Evolutionary conservation across 1,284 basidiomycete genomes (phyloP).

Genomic region (Sutorius eximius): DNA sequence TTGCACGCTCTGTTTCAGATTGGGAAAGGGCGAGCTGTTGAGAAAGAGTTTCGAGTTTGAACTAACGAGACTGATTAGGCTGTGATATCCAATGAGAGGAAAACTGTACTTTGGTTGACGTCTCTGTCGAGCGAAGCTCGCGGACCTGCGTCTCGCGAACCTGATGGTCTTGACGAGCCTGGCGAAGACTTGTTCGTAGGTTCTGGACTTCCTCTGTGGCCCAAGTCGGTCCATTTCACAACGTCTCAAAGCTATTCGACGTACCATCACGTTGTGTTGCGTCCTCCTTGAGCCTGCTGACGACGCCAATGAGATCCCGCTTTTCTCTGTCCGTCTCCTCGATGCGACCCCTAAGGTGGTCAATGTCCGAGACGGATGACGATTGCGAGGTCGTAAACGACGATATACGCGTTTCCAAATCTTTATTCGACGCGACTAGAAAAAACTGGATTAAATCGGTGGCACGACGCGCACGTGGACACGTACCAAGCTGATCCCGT

Average conservation of each 20-base stretch:
- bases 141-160: slow-evolving; percentile 62
- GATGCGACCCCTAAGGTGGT: slow-evolving; percentile 54
- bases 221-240: slow-evolving; percentile 6
- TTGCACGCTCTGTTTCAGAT: slow-evolving; percentile 67
- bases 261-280: slow-evolving; percentile 64
- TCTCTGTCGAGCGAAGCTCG: slow-evolving; percentile 68
- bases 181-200: slow-evolving; percentile 66
- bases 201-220: slow-evolving; percentile 64
- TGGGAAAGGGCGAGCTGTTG: slow-evolving; percentile 77
- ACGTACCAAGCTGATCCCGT: slow-evolving; percentile 63
- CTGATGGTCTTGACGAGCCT: slow-evolving; percentile 72
- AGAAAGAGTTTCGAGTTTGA: slow-evolving; percentile 74
- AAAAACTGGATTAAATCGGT: slow-evolving; percentile 8
- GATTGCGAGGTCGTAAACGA: slow-evolving; percentile 54
- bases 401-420: slow-evolving; percentile 55
- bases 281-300: slow-evolving; percentile 74
- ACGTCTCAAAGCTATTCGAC: slow-evolving; percentile 4
- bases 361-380: slow-evolving; percentile 60
- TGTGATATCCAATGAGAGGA: neutral
- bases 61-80: slow-evolving; percentile 43
- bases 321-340: slow-evolving; percentile 79
- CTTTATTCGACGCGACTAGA: slow-evolving; percentile 51
- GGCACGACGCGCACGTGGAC: neutral
- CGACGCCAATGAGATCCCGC: slow-evolving; percentile 70
- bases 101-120: slow-evolving; percentile 59